phyloP scores from a whole-genome alignment of 768 basidiomycete genomes.

The Cantharellus anzutake region DNA sequence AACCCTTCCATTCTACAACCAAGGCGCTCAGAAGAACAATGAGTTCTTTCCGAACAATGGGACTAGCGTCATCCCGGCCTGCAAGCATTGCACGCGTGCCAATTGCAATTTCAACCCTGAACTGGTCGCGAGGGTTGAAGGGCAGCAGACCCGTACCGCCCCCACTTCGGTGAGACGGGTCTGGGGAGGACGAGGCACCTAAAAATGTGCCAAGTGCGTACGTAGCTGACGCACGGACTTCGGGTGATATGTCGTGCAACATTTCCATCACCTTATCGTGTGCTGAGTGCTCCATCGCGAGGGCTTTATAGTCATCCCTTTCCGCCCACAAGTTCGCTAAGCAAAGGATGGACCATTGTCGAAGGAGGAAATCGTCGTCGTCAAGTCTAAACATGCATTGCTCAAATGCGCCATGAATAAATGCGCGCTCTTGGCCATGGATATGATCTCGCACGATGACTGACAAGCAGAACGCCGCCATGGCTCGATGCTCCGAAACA shows the following conservation, averaged over 20 bases:
- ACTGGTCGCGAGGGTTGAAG: conserved; percentile 48
- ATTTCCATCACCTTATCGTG: conserved; percentile 68
- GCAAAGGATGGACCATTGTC: conserved; percentile 88
- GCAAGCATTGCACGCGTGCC: conserved; percentile 77
- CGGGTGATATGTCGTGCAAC: conserved; percentile 67
- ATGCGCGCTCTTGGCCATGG: conserved; percentile 74
- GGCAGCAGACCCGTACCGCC: conserved; percentile 68
- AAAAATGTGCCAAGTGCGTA: conserved; percentile 88
- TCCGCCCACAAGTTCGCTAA: conserved; percentile 91
- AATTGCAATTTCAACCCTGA: conserved; percentile 69
- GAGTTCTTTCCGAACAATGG: conserved; percentile 90
- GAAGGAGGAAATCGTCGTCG: conserved; percentile 77
- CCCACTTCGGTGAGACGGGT: conserved; percentile 52
- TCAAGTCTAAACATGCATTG: conserved; percentile 69
- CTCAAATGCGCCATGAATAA: conserved; percentile 59
- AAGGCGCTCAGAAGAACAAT: conserved; percentile 80
- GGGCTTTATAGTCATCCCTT: conserved; percentile 76
- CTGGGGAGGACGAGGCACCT: conserved; percentile 64
- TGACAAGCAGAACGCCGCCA: conserved; percentile 93
- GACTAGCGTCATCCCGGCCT: conserved; percentile 85
- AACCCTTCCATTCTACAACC: conserved; percentile 91
- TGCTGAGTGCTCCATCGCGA: conserved; percentile 57
- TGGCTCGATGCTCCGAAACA: conserved; percentile 86
- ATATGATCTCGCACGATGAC: conserved; percentile 78
- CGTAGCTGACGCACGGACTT: conserved; percentile 79